A percentile compares a stretch with the other conserved stretches of the same genome.
Evolutionary conservation across 2,329 filamentous ascomycete species (phyloP).

Genomic region (Arthroderma uncinatum): DNA sequence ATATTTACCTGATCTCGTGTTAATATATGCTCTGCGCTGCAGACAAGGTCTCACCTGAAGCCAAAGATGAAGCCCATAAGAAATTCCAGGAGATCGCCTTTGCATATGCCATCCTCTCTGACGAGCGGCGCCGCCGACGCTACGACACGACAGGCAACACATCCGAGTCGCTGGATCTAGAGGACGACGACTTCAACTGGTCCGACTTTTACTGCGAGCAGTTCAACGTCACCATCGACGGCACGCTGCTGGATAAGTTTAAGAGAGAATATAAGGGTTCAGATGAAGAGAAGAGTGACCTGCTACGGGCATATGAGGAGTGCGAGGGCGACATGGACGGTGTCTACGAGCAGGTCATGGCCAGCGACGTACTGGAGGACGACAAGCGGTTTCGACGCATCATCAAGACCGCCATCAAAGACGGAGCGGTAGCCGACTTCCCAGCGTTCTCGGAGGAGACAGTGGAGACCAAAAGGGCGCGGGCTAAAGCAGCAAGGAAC

Average conservation of each 20-base stretch:
- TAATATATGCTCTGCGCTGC: background rate
- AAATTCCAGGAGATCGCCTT: conserved; percentile 87
- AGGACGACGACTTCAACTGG: conserved; percentile 78
- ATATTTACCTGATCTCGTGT: conserved; percentile 1
- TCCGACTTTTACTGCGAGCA: conserved; percentile 77
- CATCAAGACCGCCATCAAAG: conserved; percentile 68
- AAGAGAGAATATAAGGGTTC: conserved; percentile 70
- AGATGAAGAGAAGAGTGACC: conserved; percentile 68
- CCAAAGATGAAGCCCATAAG: conserved; percentile 61
- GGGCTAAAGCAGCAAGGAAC: conserved; percentile 51
- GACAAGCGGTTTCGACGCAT: conserved; percentile 73
- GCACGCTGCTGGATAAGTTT: conserved; percentile 64
- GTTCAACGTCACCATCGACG: conserved; percentile 63
- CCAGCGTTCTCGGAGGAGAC: conserved; percentile 61
- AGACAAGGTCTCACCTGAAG: conserved; percentile 65
- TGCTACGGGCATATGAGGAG: conserved; percentile 65
- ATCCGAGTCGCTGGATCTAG: conserved; percentile 59
- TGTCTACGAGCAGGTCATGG: conserved; percentile 74
- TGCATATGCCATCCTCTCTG: conserved; percentile 85
- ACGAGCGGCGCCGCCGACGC: conserved; percentile 64
- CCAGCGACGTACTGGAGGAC: conserved; percentile 71
- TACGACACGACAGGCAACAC: conserved; percentile 90
- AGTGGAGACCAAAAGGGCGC: conserved; percentile 50
- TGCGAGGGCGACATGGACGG: conserved; percentile 62
- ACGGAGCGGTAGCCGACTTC: conserved; percentile 55